These are phyloP conservation scores for Persicaria maculosa DNA, from an alignment of 148 eudicot genomes.

Conservation along the genomic window DNA sequence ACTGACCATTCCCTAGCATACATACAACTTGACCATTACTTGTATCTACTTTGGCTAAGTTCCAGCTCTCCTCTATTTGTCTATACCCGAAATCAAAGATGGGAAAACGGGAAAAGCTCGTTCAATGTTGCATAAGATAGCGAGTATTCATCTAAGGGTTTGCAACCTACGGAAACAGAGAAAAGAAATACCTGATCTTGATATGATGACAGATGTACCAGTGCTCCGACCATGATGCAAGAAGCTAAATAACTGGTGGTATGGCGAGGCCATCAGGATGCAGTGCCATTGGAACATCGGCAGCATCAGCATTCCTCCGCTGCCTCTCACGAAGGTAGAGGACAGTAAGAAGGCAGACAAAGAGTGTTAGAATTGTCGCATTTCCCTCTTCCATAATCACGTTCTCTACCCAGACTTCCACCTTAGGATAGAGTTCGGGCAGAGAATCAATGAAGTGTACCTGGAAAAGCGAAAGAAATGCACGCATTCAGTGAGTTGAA, in stretches of 20 bases:
- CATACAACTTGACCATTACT: neutral
- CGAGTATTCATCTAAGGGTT: neutral
- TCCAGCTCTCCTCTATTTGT: neutral
- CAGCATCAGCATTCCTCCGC: slow-evolving; percentile 59
- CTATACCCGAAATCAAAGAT: slow-evolving; percentile 1
- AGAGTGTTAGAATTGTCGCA: slow-evolving; percentile 83
- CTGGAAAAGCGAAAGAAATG: slow-evolving; percentile 25
- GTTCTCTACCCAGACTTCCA: slow-evolving; percentile 84
- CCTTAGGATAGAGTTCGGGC: slow-evolving; percentile 73
- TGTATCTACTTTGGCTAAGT: neutral
- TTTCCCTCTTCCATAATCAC: slow-evolving; percentile 90
- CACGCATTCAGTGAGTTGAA: neutral
- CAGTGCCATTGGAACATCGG: slow-evolving; percentile 29
- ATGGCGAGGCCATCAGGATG: slow-evolving; percentile 28
- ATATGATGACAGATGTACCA: neutral
- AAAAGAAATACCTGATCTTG: neutral
- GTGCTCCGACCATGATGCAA: neutral
- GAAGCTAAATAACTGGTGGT: slow-evolving; percentile 19
- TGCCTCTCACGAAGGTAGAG: slow-evolving; percentile 87
- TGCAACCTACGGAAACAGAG: neutral
- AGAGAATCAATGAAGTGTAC: slow-evolving; percentile 74
- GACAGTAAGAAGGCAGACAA: slow-evolving; percentile 77
- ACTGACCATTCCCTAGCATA: neutral
- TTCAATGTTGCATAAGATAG: neutral
- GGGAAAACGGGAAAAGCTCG: neutral